Percentiles rank a stretch among this genome's conserved stretches.
Conservation (phyloP, 2,329 filamentous ascomycete species). For the Scortechinia acanthostroma region DNA sequence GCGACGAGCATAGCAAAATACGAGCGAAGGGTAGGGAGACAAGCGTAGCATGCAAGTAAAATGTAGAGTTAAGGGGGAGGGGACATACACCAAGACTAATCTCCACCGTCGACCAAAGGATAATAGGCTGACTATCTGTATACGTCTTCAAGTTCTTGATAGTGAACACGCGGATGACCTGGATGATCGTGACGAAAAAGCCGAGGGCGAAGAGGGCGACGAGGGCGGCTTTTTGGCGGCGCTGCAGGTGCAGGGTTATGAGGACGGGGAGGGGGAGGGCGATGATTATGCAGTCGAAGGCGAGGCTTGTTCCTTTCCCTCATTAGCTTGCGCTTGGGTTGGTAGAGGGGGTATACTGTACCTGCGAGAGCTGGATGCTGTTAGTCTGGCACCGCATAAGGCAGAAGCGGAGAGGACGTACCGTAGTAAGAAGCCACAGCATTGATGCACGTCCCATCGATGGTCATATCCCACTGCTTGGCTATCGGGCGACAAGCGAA, state of each 20-base stretch:
- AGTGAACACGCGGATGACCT: slow-evolving; percentile 40
- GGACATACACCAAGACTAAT: slow-evolving; percentile 28
- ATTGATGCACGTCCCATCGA: not conserved
- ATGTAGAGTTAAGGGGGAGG: not conserved
- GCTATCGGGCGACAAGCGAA: slow-evolving; percentile 10
- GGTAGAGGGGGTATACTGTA: not conserved
- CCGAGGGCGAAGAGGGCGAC: slow-evolving; percentile 35
- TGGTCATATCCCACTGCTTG: not conserved
- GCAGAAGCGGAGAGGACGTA: not conserved
- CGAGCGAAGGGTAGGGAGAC: too few species aligned
- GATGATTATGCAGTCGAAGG: not conserved
- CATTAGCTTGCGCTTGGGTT: not conserved
- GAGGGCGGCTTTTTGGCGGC: slow-evolving; percentile 16
- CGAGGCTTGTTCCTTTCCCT: not conserved
- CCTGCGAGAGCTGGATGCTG: not conserved
- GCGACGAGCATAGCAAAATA: not conserved
- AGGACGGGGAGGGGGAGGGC: not conserved
- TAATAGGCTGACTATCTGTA: slow-evolving; percentile 29
- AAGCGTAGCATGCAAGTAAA: not conserved
- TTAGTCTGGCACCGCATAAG: not conserved
- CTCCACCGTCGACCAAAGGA: slow-evolving; percentile 37
- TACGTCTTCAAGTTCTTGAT: slow-evolving; percentile 32
- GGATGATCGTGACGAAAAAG: slow-evolving; percentile 39
- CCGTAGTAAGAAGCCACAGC: not conserved
- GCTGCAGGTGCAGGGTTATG: not conserved